Evolutionary conservation across 2,329 filamentous ascomycete species (phyloP), one percentile per base, ranked within the genome.

Genomic region (Trichophyton verrucosum): DNA sequence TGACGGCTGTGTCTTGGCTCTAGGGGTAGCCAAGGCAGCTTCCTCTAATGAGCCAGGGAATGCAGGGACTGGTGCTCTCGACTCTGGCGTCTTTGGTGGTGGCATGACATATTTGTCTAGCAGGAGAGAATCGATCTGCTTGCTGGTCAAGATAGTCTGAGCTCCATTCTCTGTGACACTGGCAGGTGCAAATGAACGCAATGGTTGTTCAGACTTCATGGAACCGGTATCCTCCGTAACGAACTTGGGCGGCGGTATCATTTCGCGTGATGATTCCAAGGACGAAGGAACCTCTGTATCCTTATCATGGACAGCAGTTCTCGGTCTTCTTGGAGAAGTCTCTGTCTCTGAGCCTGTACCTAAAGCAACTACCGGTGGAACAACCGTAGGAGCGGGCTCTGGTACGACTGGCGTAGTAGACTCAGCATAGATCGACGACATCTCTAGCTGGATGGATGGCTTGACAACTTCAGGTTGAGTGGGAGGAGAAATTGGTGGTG

Each of bases 71-170:
- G 36, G 17, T 1, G 24, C 13, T 38, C 17, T 57, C n/a, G 55
- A 40, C 4, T 57, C 57, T 36, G 57, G 42, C 17, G 22, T 53
- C 17, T 72, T 59, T 61, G 64, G 60, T 65, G 69, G 64, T 66
- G 13, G 70, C 69, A 36, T 67, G 61, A 60, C 49, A 59, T 27
- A 49, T 66, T 82, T 84, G 60, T 80, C 78, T 65, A 81, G 81
- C 61, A 95, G 75, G 68, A 96, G 80, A 60, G 84, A 81, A 66
- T 96, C 91, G 64, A 96, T 89, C 61, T 87, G 85, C 57, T 87
- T 83, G 0, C 88, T 83, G n/a, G 90, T 95, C 33, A 96, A 78
- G 44, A 86, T 80, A 24, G 91, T 96, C 74, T 96, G 92, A 13
- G 88, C 87, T 59, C 86, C 83, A 65, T 87, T 86, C 67, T 95